A percentile compares a stretch with the other conserved stretches of the same genome.
These are phyloP conservation scores for Picea engelmannii DNA, from an alignment of 83 land plant genomes.

Conservation along the genomic window DNA sequence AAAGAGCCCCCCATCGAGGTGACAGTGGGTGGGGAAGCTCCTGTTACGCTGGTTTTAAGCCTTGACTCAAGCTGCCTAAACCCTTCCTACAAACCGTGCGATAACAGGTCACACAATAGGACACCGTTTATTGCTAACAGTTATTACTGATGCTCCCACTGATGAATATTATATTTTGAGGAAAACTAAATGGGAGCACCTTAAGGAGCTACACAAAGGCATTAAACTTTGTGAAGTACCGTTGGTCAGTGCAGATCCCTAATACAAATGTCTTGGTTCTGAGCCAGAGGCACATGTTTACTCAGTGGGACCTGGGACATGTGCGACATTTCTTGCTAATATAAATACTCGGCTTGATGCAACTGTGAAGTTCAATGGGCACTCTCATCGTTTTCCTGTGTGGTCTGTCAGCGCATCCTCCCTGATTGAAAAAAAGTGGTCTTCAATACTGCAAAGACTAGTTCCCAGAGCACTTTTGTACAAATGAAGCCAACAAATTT, in stretches of 20 bases:
- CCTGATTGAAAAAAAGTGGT: conserved; percentile 26
- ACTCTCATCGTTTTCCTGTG: conserved; percentile 49
- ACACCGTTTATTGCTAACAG: too few species aligned
- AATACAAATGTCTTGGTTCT: conserved; percentile 28
- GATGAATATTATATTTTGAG: too few species aligned
- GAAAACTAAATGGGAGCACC: too few species aligned
- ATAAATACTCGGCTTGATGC: conserved; percentile 16
- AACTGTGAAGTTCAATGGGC: conserved; percentile 41
- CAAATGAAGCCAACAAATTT: not conserved
- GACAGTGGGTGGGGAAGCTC: too few species aligned
- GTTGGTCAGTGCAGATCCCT: conserved; percentile 28
- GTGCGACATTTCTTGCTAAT: not conserved
- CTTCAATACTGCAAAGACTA: conserved; percentile 72
- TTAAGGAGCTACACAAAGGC: too few species aligned
- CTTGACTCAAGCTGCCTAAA: too few species aligned
- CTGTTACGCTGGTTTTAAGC: too few species aligned
- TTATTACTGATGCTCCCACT: too few species aligned
- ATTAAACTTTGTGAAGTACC: conserved; percentile 31
- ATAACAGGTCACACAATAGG: too few species aligned
- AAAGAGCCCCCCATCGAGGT: too few species aligned
- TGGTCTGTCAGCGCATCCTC: conserved; percentile 74
- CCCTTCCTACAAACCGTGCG: too few species aligned
- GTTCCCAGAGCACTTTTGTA: conserved; percentile 27
- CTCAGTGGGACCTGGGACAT: not conserved
- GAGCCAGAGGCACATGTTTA: conserved; percentile 27